phyloP scores from a whole-genome alignment of 768 basidiomycete species.

The Gymnopilus dilepis region DNA sequence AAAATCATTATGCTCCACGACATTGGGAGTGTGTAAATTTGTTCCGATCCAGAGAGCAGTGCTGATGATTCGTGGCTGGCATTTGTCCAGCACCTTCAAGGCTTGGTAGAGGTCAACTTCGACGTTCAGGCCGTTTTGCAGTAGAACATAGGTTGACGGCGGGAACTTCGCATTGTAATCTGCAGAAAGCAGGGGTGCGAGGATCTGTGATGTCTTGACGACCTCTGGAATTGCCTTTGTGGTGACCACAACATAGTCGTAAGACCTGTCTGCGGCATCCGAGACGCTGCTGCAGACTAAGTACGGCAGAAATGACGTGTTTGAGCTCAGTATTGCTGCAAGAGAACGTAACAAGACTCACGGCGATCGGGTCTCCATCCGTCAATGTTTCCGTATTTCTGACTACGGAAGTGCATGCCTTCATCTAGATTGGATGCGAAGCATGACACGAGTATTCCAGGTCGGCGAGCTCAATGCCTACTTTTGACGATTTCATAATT shows the following conservation, averaged over 20 bases:
- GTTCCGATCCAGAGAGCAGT: slow-evolving; percentile 60
- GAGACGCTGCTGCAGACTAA: slow-evolving; percentile 62
- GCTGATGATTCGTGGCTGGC: slow-evolving; percentile 57
- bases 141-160: slow-evolving; percentile 64
- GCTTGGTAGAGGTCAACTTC: slow-evolving; percentile 69
- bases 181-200: slow-evolving; percentile 57
- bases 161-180: slow-evolving; percentile 49
- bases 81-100: slow-evolving; percentile 43
- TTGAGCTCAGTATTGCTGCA: background rate
- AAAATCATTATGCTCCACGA: slow-evolving; percentile 56
- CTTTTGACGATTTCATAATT: slow-evolving; percentile 65
- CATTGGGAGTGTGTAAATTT: slow-evolving; percentile 50
- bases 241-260: slow-evolving; percentile 68
- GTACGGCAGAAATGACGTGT: background rate
- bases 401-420: slow-evolving; percentile 61
- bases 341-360: slow-evolving; percentile 25
- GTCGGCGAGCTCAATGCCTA: slow-evolving; percentile 25
- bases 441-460: background rate
- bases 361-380: slow-evolving; percentile 71
- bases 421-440: slow-evolving; percentile 38
- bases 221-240: slow-evolving; percentile 79
- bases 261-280: slow-evolving; percentile 64
- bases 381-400: slow-evolving; percentile 60
- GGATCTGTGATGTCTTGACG: slow-evolving; percentile 55
- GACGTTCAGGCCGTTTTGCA: slow-evolving; percentile 78